Percentiles rank a stretch among this genome's conserved stretches.
phyloP scores from a whole-genome alignment of 306 rosid species.

The Pterocarpus macrocarpus region DNA sequence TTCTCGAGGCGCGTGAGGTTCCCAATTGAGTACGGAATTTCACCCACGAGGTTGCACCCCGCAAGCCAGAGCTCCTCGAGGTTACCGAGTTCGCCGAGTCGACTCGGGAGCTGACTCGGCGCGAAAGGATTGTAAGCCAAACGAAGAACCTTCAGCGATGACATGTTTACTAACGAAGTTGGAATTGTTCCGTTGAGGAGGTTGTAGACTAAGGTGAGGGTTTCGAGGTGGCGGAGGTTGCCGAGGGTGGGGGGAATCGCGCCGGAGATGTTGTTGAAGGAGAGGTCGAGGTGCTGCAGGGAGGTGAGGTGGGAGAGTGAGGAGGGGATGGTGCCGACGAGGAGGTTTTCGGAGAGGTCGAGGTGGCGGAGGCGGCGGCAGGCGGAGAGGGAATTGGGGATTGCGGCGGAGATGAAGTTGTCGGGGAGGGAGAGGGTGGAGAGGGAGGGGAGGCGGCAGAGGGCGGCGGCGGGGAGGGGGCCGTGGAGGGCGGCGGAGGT shows the following conservation, averaged over 20 bases:
- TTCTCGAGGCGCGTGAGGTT: constrained; percentile 43
- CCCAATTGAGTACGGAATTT: constrained; percentile 59
- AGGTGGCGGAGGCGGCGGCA: constrained; percentile 57
- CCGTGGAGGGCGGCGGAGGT: constrained; percentile 45
- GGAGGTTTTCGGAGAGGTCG: constrained; percentile 56
- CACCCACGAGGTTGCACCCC: constrained; percentile 52
- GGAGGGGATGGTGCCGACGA: constrained; percentile 62
- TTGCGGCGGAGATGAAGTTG: constrained; percentile 51
- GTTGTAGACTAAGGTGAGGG: constrained; percentile 51
- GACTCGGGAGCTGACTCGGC: constrained; percentile 55
- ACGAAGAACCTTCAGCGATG: constrained; percentile 51
- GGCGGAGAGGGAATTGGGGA: constrained; percentile 41
- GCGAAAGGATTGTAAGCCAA: constrained; percentile 66
- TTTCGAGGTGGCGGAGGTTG: constrained; percentile 51
- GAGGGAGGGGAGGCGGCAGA: constrained; percentile 71
- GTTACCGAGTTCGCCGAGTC: constrained; percentile 60
- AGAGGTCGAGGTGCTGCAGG: constrained; percentile 62
- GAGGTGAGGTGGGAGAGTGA: constrained; percentile 47
- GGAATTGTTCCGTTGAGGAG: constrained; percentile 57
- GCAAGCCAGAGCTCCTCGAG: constrained; percentile 55
- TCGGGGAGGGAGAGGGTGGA: constrained; percentile 47
- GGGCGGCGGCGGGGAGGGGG: constrained; percentile 51
- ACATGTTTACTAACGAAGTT: constrained; percentile 52
- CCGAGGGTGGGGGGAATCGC: constrained; percentile 59
- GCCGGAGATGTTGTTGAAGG: constrained; percentile 66